Percentiles rank a stretch among this genome's conserved stretches.
These are phyloP conservation scores for Beverwykella pulmonaria DNA, from an alignment of 495 filamentous ascomycete genomes.

Conservation along the genomic window DNA sequence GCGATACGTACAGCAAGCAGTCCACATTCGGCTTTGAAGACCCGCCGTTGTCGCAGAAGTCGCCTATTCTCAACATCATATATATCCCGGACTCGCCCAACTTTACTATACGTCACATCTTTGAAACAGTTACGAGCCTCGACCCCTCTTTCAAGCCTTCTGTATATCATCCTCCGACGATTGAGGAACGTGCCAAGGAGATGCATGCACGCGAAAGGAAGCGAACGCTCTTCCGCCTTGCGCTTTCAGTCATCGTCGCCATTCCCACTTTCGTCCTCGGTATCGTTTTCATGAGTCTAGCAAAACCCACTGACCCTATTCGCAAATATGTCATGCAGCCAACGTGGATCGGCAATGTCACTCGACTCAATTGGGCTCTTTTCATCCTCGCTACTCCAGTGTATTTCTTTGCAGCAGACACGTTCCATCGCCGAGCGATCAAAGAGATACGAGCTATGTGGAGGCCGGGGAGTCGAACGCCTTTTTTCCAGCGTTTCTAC, in stretches of 20 bases:
- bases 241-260: slow-evolving; percentile 70
- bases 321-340: slow-evolving; percentile 68
- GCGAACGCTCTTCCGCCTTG: slow-evolving; percentile 55
- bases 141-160: slow-evolving; percentile 66
- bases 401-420: slow-evolving; percentile 84
- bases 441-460: slow-evolving; percentile 82
- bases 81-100: slow-evolving; percentile 70
- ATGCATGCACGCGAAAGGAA: slow-evolving; percentile 48
- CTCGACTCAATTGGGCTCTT: slow-evolving; percentile 77
- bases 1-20: slow-evolving; percentile 50
- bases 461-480: slow-evolving; percentile 76
- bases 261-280: slow-evolving; percentile 90
- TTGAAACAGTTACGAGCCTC: slow-evolving; percentile 64
- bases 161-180: slow-evolving; percentile 77
- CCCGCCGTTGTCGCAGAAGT: slow-evolving; percentile 47
- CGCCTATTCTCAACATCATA: slow-evolving; percentile 69
- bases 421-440: slow-evolving; percentile 77
- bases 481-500: slow-evolving; percentile 76
- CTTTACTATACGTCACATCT: slow-evolving; percentile 77
- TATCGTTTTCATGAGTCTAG: slow-evolving; percentile 86
- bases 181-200: slow-evolving; percentile 79
- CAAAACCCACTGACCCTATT: slow-evolving; percentile 58
- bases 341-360: slow-evolving; percentile 72
- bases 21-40: slow-evolving; percentile 51
- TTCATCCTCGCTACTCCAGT: slow-evolving; percentile 87